Conservation (phyloP, 2,329 filamentous ascomycete species). For the Xylariaceae sp. region DNA sequence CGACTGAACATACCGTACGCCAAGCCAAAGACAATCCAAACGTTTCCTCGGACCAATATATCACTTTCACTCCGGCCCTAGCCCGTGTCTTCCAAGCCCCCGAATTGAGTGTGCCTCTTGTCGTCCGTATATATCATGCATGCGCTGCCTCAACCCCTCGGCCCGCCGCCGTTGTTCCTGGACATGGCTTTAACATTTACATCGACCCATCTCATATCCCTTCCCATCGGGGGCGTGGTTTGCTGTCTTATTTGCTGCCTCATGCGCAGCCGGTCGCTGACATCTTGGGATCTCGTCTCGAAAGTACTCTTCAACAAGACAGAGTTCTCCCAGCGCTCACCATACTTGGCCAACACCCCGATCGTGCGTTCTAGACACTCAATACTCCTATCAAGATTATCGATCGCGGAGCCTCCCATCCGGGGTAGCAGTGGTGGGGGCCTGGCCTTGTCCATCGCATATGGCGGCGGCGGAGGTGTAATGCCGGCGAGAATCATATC, state of each 20-base stretch:
- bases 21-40: no score
- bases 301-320: constrained; percentile 49
- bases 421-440: constrained; percentile 50
- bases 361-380: constrained; percentile 49
- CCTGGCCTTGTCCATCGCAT: constrained; percentile 41
- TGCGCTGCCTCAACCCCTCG: constrained; percentile 9
- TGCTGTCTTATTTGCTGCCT: constrained; percentile 34
- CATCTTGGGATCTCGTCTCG: constrained; percentile 42
- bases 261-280: constrained; percentile 39
- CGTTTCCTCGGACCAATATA: no score
- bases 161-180: constrained; percentile 23
- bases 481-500: constrained; percentile 50
- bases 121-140: no score
- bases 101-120: background rate
- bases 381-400: constrained; percentile 52
- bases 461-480: constrained; percentile 39
- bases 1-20: no score
- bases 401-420: constrained; percentile 35
- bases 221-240: constrained; percentile 28
- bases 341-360: constrained; percentile 50
- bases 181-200: constrained; percentile 42
- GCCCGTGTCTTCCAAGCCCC: no score
- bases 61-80: no score
- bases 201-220: constrained; percentile 39
- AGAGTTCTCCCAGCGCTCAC: constrained; percentile 55